A percentile compares a stretch with the other conserved stretches of the same genome.
Conservation (phyloP, 2,329 filamentous ascomycete species). For the Chrysosporium keratinophilum region DNA sequence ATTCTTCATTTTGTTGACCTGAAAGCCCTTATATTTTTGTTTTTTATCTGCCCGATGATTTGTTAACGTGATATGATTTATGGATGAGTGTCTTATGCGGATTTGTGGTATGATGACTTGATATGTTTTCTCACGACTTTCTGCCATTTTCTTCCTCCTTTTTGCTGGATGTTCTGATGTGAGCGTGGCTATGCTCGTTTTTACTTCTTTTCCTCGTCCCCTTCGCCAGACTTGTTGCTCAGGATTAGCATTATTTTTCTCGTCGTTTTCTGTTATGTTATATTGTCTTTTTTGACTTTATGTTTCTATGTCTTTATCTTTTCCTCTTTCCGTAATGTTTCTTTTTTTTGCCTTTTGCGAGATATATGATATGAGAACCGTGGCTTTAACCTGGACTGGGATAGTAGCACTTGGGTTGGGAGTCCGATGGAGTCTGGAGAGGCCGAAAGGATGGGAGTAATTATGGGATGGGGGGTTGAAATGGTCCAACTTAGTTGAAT, state of each 20-base stretch:
- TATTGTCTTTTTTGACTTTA: background rate
- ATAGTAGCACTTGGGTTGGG: background rate
- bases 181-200: background rate
- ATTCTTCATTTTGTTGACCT: background rate
- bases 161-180: constrained; percentile 10
- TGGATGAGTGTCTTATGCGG: background rate
- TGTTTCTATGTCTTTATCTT: background rate
- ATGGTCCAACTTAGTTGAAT: no score
- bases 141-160: constrained; percentile 7
- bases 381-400: background rate
- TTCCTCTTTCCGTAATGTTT: background rate
- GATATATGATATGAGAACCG: background rate
- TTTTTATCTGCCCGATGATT: background rate
- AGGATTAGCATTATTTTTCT: background rate
- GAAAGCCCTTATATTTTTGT: background rate
- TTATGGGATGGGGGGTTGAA: background rate
- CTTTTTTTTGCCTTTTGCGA: background rate
- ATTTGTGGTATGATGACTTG: background rate
- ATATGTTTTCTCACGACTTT: background rate
- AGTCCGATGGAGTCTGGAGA: background rate
- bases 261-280: background rate
- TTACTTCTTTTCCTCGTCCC: background rate
- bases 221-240: background rate
- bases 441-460: background rate
- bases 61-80: background rate